Evolutionary conservation across 2,329 filamentous ascomycete genomes (phyloP).

Genomic region (Exophiala calicioides): DNA sequence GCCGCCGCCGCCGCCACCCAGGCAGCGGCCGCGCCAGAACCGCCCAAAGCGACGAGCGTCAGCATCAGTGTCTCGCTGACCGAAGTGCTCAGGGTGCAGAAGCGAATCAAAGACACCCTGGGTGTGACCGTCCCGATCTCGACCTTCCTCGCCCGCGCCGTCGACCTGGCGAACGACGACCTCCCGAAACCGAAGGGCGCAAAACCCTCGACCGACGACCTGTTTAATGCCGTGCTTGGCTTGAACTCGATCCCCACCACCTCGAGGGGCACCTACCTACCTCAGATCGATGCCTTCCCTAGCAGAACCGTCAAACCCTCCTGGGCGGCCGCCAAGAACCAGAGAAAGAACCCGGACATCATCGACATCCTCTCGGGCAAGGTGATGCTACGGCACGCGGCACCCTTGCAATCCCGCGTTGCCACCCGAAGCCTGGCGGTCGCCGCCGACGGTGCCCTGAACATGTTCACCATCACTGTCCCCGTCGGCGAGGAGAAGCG

Average conservation of each 20-base stretch:
- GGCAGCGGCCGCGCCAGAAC: constrained; percentile 33
- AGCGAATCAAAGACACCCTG: constrained; percentile 73
- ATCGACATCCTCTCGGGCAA: constrained; percentile 74
- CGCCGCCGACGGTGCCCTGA: constrained; percentile 59
- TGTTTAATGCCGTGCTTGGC: constrained; percentile 88
- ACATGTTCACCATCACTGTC: constrained; percentile 80
- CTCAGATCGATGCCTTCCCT: constrained; percentile 66
- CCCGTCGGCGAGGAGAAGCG: constrained; percentile 78
- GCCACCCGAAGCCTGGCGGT: constrained; percentile 38
- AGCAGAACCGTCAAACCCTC: constrained; percentile 24
- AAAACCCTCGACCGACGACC: constrained; percentile 72
- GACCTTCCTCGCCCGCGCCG: constrained; percentile 81
- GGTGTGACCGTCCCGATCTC: constrained; percentile 81
- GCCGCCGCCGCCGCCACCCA: constrained; percentile 40
- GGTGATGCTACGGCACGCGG: constrained; percentile 36
- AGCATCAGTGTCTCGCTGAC: constrained; percentile 68
- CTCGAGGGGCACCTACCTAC: constrained; percentile 66
- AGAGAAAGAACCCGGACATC: constrained; percentile 70
- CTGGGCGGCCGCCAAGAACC: constrained; percentile 22
- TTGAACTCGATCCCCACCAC: constrained; percentile 57
- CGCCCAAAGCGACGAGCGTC: constrained; percentile 53
- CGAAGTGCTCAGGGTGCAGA: constrained; percentile 77
- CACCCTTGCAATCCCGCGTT: constrained; percentile 5
- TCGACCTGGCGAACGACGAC: constrained; percentile 83
- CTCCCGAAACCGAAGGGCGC: constrained; percentile 68